Evolutionary conservation across 2,329 filamentous ascomycete species (phyloP).

Genomic region (Sporothrix curviconia): DNA sequence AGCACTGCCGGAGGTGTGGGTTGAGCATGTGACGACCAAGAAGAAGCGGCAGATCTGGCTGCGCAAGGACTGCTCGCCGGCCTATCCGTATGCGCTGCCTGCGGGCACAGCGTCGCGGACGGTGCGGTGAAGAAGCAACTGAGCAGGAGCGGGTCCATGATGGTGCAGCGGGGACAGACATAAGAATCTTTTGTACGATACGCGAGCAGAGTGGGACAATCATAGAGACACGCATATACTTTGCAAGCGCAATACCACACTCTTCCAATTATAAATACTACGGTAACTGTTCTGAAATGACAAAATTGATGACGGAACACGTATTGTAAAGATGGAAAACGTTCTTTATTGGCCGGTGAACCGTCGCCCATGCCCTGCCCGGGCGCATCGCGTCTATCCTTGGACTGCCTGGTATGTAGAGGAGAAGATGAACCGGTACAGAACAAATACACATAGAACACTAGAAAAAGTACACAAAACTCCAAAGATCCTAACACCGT

Average conservation of each 20-base stretch:
- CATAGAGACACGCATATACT: not conserved
- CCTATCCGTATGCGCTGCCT: slow-evolving; percentile 46
- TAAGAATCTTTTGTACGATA: not conserved
- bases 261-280: no score
- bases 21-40: slow-evolving; percentile 80
- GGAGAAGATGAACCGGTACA: not conserved
- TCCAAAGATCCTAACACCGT: no score
- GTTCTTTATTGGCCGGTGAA: not conserved
- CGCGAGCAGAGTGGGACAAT: not conserved
- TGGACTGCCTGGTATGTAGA: not conserved
- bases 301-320: no score
- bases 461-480: not conserved
- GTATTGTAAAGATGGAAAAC: no score
- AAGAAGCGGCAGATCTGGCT: slow-evolving; percentile 84
- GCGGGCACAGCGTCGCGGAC: not conserved
- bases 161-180: not conserved
- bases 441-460: not conserved
- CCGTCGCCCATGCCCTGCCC: not conserved
- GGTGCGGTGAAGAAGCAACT: no score
- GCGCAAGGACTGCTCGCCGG: slow-evolving; percentile 72
- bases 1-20: slow-evolving; percentile 76
- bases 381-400: not conserved
- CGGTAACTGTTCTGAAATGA: no score
- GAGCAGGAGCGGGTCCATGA: no score
- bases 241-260: not conserved